phyloP scores from a whole-genome alignment of 2,329 filamentous ascomycete species.

The Apiospora saccharicola region DNA sequence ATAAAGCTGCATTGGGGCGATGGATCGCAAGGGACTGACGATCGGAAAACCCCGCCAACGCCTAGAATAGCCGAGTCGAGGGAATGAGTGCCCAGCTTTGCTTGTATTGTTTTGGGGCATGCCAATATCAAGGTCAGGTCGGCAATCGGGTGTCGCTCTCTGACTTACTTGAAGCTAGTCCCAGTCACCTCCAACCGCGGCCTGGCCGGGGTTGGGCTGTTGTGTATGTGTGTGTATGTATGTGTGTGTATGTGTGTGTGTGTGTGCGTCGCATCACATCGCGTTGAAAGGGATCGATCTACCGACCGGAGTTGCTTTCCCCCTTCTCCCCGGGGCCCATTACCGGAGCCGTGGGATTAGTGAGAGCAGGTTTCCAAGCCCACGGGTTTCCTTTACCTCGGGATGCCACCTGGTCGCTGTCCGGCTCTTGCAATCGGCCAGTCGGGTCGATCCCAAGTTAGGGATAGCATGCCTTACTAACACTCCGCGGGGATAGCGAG shows the following conservation, averaged over 20 bases:
- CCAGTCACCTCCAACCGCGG: neutral
- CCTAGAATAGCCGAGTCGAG: neutral
- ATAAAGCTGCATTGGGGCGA: neutral
- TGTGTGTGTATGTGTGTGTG: neutral
- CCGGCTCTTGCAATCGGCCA: conserved; percentile 5
- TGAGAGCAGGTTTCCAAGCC: neutral
- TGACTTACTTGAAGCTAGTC: neutral
- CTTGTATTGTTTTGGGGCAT: neutral
- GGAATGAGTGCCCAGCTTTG: neutral
- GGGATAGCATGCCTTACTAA: neutral
- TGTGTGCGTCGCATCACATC: neutral
- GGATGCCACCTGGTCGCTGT: conserved; percentile 1
- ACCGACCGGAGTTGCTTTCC: neutral
- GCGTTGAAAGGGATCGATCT: neutral
- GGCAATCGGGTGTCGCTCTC: too few species aligned
- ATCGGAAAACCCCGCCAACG: neutral
- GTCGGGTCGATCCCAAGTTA: neutral
- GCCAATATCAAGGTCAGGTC: neutral
- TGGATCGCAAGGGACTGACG: neutral
- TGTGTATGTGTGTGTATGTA: neutral
- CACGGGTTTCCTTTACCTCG: conserved; percentile 14
- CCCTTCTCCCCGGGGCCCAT: neutral
- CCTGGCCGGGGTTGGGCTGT: too few species aligned
- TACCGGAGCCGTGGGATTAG: neutral
- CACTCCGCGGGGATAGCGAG: neutral